Evolutionary conservation across 177 flowering plant species (phyloP), one percentile per base, ranked within the genome.

Genomic region (Vitis hybrid): DNA sequence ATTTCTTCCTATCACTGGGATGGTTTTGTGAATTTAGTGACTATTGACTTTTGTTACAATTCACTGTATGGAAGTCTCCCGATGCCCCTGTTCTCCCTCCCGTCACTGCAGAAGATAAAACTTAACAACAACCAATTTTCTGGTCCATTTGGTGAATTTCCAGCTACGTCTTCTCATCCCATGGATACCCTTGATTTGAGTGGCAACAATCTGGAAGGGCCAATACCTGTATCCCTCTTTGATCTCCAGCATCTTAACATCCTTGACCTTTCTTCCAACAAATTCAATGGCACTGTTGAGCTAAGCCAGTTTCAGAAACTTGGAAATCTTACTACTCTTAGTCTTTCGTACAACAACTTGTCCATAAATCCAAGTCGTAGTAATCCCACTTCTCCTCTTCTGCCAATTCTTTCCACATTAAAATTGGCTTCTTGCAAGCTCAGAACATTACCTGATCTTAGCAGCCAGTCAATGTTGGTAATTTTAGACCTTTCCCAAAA

Each of bases 401-500:
- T 45, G 19, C 60, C 60, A 22, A 51, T 3, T 33, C 6, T 33
- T 3, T 3, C 39, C 39, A 33, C 39, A 3, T 33, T 33, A 33
- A 5, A 33, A 33, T 33, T 33, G 39, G 39, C 39, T 3, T 33
- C 39, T 33, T 33, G 39, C 39, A 33, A 33, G 5, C 39, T 33
- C 5, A 33, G 39, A 33, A 33, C 5, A 33, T 33, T 33, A 3
- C 39, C 39, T 33, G 39, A 33, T 33, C 5, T 33, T 5, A 33
- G 39, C 5, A 33, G 6, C 6, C 39, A 33, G 1, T 33, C 39
- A 71, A 51, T 8, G 39, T 51, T 83, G 67, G 13, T 1, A 1
- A 0, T 7, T 20, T 48, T 83, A 62, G 84, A 86, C 73, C 84
- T 85, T 62, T 83, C 88, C 9, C 55, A 60, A 69, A 85, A 85